A percentile compares a stretch with the other conserved stretches of the same genome.
Evolutionary conservation across 2,329 filamentous ascomycete genomes (phyloP).

Genomic region (Trichoderma lentiforme): DNA sequence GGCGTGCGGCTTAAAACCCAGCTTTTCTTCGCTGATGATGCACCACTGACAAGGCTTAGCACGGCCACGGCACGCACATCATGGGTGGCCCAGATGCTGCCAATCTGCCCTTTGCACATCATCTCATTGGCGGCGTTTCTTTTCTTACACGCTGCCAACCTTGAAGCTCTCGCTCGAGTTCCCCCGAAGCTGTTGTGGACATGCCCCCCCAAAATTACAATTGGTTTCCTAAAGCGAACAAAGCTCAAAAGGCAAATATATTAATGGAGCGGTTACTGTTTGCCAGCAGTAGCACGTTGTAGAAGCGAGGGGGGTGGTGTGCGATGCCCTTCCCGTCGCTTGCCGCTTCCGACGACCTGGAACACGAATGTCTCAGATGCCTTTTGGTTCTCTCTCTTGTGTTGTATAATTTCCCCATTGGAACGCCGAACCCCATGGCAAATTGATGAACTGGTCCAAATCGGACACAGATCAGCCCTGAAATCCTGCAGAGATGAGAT

Average conservation of each 20-base stretch:
- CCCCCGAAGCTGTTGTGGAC: neutral
- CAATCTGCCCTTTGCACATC: neutral
- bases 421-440: constrained; percentile 1
- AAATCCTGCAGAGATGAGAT: neutral
- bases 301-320: neutral
- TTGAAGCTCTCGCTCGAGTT: neutral
- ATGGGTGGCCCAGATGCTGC: neutral
- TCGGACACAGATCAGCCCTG: constrained; percentile 1
- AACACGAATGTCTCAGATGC: constrained; percentile 10
- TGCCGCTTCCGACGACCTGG: constrained; percentile 9
- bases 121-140: constrained; percentile 7
- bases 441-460: neutral
- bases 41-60: constrained; percentile 5
- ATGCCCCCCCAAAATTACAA: neutral
- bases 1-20: constrained; percentile 4
- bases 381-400: neutral
- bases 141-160: neutral
- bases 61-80: neutral
- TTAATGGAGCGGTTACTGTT: neutral
- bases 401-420: neutral
- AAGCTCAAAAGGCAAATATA: neutral
- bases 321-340: neutral
- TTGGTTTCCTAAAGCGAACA: neutral
- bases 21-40: neutral
- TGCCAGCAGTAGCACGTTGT: neutral